Conservation (phyloP, 257 asterid species). For the Mentha longifolia region DNA sequence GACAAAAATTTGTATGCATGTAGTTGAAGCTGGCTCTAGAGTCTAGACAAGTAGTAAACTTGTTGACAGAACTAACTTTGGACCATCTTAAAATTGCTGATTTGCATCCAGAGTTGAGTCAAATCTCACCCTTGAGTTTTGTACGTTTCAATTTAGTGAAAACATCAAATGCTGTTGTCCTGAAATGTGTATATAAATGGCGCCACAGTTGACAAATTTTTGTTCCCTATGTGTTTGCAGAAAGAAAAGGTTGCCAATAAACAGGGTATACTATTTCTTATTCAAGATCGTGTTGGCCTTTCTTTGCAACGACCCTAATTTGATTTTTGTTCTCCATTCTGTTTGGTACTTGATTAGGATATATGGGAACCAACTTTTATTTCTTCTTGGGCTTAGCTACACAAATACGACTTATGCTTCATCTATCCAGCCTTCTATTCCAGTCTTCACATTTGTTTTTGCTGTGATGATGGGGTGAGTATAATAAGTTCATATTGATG, state of each 20-base stretch:
- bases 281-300: constrained; percentile 5
- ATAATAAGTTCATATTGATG: constrained; percentile 28
- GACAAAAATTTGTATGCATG: too few species aligned
- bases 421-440: constrained; percentile 88
- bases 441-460: constrained; percentile 82
- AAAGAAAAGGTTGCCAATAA: constrained; percentile 63
- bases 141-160: background rate
- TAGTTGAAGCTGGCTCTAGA: background rate
- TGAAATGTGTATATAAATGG: constrained; percentile 11
- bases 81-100: constrained; percentile 1
- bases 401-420: constrained; percentile 95
- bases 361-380: constrained; percentile 88
- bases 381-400: constrained; percentile 89
- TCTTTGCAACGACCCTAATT: constrained; percentile 19
- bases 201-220: background rate
- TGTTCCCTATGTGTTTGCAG: constrained; percentile 50
- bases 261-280: constrained; percentile 30
- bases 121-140: background rate
- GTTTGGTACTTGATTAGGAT: constrained; percentile 52
- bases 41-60: background rate
- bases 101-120: background rate
- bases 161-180: background rate
- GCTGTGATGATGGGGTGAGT: constrained; percentile 94
- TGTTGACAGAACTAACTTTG: constrained; percentile 5
- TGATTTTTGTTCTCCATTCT: background rate